phyloP scores from a whole-genome alignment of 352 stramenopile species.

The Phytophthora lateralis region DNA sequence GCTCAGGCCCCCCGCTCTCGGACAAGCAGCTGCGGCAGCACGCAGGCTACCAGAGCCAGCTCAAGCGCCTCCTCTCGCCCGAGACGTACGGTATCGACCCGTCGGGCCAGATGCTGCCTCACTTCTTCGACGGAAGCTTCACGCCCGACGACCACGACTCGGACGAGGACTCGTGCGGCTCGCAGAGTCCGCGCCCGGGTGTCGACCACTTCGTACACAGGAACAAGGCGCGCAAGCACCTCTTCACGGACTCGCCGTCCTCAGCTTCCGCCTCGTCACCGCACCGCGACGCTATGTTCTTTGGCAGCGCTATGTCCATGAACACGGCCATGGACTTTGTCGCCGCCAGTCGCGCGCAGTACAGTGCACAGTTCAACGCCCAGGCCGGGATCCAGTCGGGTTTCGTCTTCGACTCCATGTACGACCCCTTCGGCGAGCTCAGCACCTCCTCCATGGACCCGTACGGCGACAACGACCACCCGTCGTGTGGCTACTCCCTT shows the following conservation, averaged over 20 bases:
- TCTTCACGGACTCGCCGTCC: conserved; percentile 54
- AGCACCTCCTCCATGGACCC: conserved; percentile 46
- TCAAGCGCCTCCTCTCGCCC: conserved; percentile 78
- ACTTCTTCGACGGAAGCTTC: conserved; percentile 46
- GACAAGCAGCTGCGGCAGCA: conserved; percentile 81
- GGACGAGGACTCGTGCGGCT: conserved; percentile 56
- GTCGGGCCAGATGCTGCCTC: conserved; percentile 47
- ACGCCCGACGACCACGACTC: conserved; percentile 62
- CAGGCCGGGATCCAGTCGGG: conserved; percentile 24
- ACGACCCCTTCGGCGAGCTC: conserved; percentile 53
- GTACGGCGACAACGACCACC: conserved; percentile 56
- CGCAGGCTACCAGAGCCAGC: conserved; percentile 66
- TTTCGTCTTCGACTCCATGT: conserved; percentile 47
- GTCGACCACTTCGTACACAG: conserved; percentile 34
- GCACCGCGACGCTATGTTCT: conserved; percentile 42
- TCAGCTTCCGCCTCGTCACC: conserved; percentile 39
- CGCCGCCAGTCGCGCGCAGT: conserved; percentile 20
- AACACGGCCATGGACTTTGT: conserved; percentile 27
- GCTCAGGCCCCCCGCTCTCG: conserved; percentile 52
- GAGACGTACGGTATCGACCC: conserved; percentile 86
- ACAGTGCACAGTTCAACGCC: conserved; percentile 26
- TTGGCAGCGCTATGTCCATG: conserved; percentile 35
- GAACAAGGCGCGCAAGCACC: conserved; percentile 49
- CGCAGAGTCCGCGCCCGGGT: conserved; percentile 36
- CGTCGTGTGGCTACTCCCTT: conserved; percentile 53